These are phyloP conservation scores for Rhodosporidiobolus odoratus DNA, from an alignment of 768 basidiomycete genomes.

Conservation along the genomic window DNA sequence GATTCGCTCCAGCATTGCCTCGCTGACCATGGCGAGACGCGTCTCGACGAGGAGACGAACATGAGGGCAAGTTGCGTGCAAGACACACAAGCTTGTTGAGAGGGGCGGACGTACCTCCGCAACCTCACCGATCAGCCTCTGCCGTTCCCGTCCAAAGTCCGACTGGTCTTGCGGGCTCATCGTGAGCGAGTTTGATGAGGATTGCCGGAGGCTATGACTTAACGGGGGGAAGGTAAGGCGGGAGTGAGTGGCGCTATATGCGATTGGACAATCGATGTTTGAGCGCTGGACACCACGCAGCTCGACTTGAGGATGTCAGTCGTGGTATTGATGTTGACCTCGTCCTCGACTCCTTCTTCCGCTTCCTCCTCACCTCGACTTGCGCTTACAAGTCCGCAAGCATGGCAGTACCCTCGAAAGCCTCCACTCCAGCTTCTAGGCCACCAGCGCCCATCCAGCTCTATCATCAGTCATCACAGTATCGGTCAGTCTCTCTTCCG, in stretches of 20 bases:
- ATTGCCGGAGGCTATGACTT: background rate
- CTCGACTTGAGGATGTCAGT: background rate
- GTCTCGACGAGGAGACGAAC: too few relatives aligned
- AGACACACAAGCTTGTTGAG: background rate
- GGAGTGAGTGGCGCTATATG: background rate
- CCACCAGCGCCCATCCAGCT: conserved; percentile 3
- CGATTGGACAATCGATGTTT: background rate
- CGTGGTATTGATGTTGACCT: background rate
- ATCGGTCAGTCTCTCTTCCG: conserved; percentile 10
- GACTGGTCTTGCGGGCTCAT: conserved; percentile 19
- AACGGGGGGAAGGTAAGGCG: background rate
- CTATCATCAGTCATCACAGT: conserved; percentile 33
- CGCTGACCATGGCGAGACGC: too few relatives aligned
- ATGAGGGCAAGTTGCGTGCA: too few relatives aligned
- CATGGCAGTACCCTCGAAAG: background rate
- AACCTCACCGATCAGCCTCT: conserved; percentile 32
- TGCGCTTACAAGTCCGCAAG: background rate
- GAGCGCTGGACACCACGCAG: background rate
- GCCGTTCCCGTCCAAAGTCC: conserved; percentile 29
- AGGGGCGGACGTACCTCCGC: conserved; percentile 17
- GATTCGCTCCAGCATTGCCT: too few relatives aligned
- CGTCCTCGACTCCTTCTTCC: background rate
- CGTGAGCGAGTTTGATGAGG: background rate
- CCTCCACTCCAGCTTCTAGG: background rate
- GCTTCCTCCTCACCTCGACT: background rate